phyloP scores from a whole-genome alignment of 2,329 filamentous ascomycete genomes.

The Uncinocarpus reesii region DNA sequence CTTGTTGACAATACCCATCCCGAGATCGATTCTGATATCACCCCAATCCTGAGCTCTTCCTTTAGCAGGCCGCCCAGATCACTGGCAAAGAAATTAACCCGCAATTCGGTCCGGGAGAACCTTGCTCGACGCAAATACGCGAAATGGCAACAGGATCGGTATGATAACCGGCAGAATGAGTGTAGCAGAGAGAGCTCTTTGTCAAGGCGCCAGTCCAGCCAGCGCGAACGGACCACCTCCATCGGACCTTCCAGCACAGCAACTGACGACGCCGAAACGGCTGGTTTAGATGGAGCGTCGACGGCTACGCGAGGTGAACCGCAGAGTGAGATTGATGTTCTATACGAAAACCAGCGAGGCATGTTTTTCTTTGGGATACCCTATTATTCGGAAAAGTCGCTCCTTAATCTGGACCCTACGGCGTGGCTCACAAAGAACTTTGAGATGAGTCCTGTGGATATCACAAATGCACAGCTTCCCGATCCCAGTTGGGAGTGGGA shows the following conservation, averaged over 20 bases:
- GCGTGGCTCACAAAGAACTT: conserved; percentile 67
- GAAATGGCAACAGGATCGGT: conserved; percentile 46
- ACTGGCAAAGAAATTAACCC: conserved; percentile 26
- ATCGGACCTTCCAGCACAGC: conserved; percentile 3
- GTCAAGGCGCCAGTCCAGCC: conserved; percentile 1
- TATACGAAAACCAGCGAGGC: conserved; percentile 94
- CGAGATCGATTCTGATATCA: conserved; percentile 20
- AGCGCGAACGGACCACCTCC: neutral
- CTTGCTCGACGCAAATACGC: conserved; percentile 38
- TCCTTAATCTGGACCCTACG: conserved; percentile 74
- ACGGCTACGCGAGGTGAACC: conserved; percentile 20
- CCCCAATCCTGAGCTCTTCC: conserved; percentile 19
- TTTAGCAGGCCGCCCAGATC: conserved; percentile 17
- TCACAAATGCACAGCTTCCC: conserved; percentile 79
- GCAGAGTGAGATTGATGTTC: conserved; percentile 59
- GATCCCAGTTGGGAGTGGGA: conserved; percentile 94
- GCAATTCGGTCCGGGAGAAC: conserved; percentile 31
- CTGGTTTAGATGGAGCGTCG: conserved; percentile 1
- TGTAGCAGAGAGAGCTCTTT: conserved; percentile 12
- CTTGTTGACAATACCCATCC: conserved; percentile 34
- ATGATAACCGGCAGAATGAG: conserved; percentile 28
- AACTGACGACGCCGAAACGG: neutral
- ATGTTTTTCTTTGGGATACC: conserved; percentile 80
- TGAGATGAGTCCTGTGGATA: conserved; percentile 54
- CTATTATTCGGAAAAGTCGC: conserved; percentile 75